Evolutionary conservation across 345 rosid species (phyloP), one percentile per base, ranked within the genome.

Genomic region (Murraya paniculata): DNA sequence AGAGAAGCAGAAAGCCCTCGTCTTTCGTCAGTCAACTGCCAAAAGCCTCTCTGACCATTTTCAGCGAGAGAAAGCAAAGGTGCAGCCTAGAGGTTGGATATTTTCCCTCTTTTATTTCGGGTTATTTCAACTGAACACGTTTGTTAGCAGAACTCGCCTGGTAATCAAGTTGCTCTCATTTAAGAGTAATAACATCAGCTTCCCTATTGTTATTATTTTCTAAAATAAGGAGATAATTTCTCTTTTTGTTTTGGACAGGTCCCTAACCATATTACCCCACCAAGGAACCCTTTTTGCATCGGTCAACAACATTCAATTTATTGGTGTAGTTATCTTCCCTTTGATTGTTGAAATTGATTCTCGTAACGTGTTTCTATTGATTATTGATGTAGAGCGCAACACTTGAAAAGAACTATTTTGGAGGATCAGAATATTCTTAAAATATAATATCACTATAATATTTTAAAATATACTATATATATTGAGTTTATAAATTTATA

Each of bases 341-440:
- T 33, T 4, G 4, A 33, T 33, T 33, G 4, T 33, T 33, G 35
- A 3, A 33, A 33, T 33, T 33, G 35, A 33, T 33, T 33, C 35
- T 2, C 35, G 2, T 33, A 3, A 33, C 4, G 35, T 33, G 35
- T 33, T 33, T 33, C 35, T 33, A 33, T 33, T 33, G 4, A 3
- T 33, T 3, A 33, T 33, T 33, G 4, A 4, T 33, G 4, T 33
- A 33, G 35, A 33, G 35, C 4, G 35, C 4, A 4, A 4, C 4
- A 10, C 48, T 41, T 9, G 14, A 41, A 41, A 41, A 41, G 4
- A 10, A 10, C 10, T 41, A 11, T 41, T 10, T 41, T 41, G 1
- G 4, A 0, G 10, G 4, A 11, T 41, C 0, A 41, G 1, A 0
- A 0, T 41, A 11, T 41, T 41, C 0, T 41, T 0, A 41, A 41